Percentiles rank a stretch among this genome's conserved stretches.
Conservation (phyloP, 306 rosid species). For the Crotalaria pallida region DNA sequence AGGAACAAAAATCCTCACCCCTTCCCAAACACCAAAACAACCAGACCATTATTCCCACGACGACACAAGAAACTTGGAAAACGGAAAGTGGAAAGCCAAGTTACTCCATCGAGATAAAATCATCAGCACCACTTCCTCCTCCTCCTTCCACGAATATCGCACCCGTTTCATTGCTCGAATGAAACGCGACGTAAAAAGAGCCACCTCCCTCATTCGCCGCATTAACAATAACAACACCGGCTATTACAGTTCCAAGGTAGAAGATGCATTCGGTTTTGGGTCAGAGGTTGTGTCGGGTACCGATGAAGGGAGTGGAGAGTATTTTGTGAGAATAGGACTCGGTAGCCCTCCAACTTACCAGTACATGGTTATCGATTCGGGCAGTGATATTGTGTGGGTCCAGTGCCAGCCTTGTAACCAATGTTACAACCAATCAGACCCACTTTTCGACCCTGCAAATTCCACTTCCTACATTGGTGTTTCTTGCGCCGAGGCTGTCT, state of each 20-base stretch:
- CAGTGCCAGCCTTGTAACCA: conserved; percentile 78
- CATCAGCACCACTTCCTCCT: not conserved
- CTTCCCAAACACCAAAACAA: not conserved
- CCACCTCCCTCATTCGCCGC: conserved; percentile 34
- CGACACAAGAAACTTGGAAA: not conserved
- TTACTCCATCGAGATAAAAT: conserved; percentile 64
- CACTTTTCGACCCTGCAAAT: conserved; percentile 69
- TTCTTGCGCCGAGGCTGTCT: conserved; percentile 59
- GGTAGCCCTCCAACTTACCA: conserved; percentile 80
- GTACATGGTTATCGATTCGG: conserved; percentile 75
- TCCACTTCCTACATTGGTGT: conserved; percentile 60
- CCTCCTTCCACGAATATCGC: not conserved
- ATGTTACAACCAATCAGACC: conserved; percentile 81
- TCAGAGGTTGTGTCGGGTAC: conserved; percentile 77
- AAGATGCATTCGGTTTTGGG: conserved; percentile 57
- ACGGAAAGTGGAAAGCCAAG: conserved; percentile 37
- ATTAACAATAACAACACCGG: not conserved
- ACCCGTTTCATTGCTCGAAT: conserved; percentile 43
- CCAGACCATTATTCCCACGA: too few species aligned
- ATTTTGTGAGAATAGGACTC: conserved; percentile 68
- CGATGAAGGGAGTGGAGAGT: conserved; percentile 82
- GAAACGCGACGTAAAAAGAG: conserved; percentile 50
- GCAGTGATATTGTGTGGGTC: conserved; percentile 87
- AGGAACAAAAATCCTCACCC: conserved; percentile 1
- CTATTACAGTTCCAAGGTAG: too few species aligned